phyloP scores from a whole-genome alignment of 108 stramenopile genomes.

The Phaeodactylum tricornutum region DNA sequence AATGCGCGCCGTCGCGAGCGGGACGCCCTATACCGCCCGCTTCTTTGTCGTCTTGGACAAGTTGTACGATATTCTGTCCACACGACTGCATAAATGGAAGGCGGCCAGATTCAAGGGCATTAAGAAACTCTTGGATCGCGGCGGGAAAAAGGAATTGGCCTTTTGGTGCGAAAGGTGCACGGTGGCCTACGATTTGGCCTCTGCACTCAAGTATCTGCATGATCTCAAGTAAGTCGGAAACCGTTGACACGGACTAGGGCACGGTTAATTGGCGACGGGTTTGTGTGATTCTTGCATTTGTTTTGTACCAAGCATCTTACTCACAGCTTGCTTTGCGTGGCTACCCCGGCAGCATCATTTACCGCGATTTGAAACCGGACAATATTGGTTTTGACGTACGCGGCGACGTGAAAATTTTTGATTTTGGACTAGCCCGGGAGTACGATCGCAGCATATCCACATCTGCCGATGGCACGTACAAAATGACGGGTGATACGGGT shows the following conservation, averaged over 20 bases:
- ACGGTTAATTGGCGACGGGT: not conserved
- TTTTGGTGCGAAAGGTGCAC: conserved; percentile 59
- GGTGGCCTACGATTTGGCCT: conserved; percentile 67
- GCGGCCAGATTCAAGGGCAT: conserved; percentile 42
- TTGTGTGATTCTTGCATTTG: not conserved
- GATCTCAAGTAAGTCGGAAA: conserved; percentile 49
- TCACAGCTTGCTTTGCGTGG: no score
- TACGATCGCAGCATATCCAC: conserved; percentile 18
- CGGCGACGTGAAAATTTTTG: conserved; percentile 52
- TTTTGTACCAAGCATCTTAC: no score
- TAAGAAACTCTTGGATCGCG: conserved; percentile 41
- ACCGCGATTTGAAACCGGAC: conserved; percentile 56
- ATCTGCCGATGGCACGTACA: conserved; percentile 48
- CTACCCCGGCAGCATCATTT: conserved; percentile 60
- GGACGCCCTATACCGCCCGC: conserved; percentile 18
- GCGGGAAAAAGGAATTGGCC: conserved; percentile 52
- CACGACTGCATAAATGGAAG: conserved; percentile 55
- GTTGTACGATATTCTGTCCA: conserved; percentile 63
- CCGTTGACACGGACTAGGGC: no score
- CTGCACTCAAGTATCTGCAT: conserved; percentile 69
- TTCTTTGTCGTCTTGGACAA: conserved; percentile 76
- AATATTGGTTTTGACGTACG: conserved; percentile 41
- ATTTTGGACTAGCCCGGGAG: conserved; percentile 64
- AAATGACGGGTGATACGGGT: conserved; percentile 70
- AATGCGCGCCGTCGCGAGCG: conserved; percentile 55